Percentiles rank a stretch among this genome's conserved stretches.
Evolutionary conservation across 768 basidiomycete species (phyloP).

Genomic region (Mrakia frigida): DNA sequence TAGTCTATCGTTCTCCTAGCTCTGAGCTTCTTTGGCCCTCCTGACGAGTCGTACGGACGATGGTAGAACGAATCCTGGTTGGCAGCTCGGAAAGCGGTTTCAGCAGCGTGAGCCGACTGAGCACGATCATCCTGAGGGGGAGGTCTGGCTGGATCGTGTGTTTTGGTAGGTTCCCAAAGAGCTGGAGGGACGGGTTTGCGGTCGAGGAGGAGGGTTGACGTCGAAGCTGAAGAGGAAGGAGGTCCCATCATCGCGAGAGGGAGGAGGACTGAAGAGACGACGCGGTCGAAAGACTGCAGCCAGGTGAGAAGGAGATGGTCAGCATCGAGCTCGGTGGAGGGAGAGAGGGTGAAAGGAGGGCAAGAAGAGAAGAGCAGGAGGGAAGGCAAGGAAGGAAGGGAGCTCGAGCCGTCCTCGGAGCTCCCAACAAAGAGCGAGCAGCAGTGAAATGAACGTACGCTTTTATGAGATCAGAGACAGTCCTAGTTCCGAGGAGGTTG

Average conservation of each 20-base stretch:
- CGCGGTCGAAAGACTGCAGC: too few species aligned
- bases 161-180: slow-evolving; percentile 23
- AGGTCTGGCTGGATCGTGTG: slow-evolving; percentile 6
- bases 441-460: too few species aligned
- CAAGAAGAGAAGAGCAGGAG: too few species aligned
- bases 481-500: too few species aligned
- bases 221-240: slow-evolving; percentile 11
- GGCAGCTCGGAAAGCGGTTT: slow-evolving; percentile 24
- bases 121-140: slow-evolving; percentile 28
- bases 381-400: too few species aligned
- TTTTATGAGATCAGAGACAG: too few species aligned
- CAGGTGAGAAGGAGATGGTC: too few species aligned
- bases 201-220: slow-evolving; percentile 9
- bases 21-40: slow-evolving; percentile 76
- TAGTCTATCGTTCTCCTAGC: slow-evolving; percentile 94
- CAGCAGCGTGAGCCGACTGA: slow-evolving; percentile 26
- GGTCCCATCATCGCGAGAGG: slow-evolving; percentile 9
- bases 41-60: slow-evolving; percentile 37
- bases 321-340: too few species aligned
- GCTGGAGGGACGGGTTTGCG: slow-evolving; percentile 3
- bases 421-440: too few species aligned
- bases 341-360: too few species aligned
- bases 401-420: too few species aligned
- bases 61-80: slow-evolving; percentile 24
- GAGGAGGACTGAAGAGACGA: too few species aligned